phyloP scores from a whole-genome alignment of 1,284 basidiomycete genomes.

The Neonothopanus nambi region DNA sequence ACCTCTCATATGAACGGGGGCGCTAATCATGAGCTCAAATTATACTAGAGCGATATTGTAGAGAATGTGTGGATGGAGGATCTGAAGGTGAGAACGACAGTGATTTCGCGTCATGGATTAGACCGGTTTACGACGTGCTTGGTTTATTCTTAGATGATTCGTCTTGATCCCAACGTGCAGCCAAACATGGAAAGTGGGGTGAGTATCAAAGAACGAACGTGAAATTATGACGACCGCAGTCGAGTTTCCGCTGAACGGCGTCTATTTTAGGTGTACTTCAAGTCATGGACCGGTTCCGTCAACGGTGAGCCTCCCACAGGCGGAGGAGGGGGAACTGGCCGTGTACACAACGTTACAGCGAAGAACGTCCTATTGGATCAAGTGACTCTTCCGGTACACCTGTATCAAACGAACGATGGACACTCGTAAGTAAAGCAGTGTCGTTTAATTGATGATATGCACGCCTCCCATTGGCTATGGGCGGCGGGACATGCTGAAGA shows the following conservation, averaged over 20 bases:
- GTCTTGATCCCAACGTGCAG: slow-evolving; percentile 48
- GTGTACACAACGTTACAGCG: slow-evolving; percentile 49
- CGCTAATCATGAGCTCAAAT: too few relatives aligned
- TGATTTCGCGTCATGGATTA: not conserved
- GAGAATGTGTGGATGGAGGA: slow-evolving; percentile 54
- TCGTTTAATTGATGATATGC: not conserved
- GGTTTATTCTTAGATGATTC: slow-evolving; percentile 37
- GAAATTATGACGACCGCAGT: slow-evolving; percentile 12
- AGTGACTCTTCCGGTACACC: slow-evolving; percentile 45
- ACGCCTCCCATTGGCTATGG: not conserved
- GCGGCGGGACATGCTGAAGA: not conserved
- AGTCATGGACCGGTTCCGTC: slow-evolving; percentile 59
- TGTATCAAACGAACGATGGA: slow-evolving; percentile 56
- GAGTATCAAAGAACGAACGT: slow-evolving; percentile 16
- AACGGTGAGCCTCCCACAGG: slow-evolving; percentile 61
- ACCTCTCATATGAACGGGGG: not conserved
- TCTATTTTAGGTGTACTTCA: slow-evolving; percentile 55
- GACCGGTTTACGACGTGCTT: not conserved
- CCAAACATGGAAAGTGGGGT: slow-evolving; percentile 57
- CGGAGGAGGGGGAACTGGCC: slow-evolving; percentile 59
- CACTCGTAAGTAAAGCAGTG: slow-evolving; percentile 38
- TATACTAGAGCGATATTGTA: slow-evolving; percentile 61
- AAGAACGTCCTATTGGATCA: slow-evolving; percentile 48
- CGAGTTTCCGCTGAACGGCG: not conserved
- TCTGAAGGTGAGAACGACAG: slow-evolving; percentile 36